Evolutionary conservation across 352 stramenopile genomes (phyloP).

Genomic region (Globisporangium paddicum): DNA sequence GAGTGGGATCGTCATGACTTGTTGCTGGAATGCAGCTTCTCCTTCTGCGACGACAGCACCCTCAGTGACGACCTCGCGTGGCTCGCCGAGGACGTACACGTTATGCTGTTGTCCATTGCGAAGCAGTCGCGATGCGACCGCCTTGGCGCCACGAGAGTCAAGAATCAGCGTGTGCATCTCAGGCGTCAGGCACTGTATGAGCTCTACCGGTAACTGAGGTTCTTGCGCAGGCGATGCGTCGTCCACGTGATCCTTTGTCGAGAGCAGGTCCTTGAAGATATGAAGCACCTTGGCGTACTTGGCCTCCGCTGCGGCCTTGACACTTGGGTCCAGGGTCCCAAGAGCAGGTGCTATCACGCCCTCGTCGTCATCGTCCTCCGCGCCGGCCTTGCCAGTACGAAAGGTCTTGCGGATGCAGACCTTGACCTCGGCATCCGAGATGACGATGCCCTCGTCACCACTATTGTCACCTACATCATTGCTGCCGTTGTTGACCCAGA

Average conservation of each 20-base stretch:
- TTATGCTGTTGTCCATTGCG: constrained; percentile 20
- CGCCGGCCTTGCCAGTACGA: neutral
- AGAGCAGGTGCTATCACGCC: no score
- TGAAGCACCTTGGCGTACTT: constrained; percentile 4
- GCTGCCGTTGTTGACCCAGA: constrained; percentile 44
- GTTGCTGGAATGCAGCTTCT: neutral
- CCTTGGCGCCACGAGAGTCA: constrained; percentile 15
- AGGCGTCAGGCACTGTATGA: constrained; percentile 9
- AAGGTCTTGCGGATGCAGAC: constrained; percentile 45
- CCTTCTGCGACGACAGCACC: no score
- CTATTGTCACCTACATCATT: no score
- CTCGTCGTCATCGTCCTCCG: neutral
- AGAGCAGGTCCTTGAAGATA: constrained; percentile 8
- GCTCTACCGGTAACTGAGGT: neutral
- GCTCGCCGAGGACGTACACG: constrained; percentile 24
- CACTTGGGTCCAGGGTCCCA: neutral
- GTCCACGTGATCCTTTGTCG: neutral
- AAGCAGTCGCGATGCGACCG: constrained; percentile 18
- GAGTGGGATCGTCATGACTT: constrained; percentile 3
- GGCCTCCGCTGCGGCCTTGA: constrained; percentile 1
- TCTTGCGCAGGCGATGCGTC: neutral
- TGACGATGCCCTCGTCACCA: constrained; percentile 12
- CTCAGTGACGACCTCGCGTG: neutral
- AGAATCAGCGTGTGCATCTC: constrained; percentile 25
- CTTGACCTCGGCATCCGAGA: constrained; percentile 37